phyloP scores from a whole-genome alignment of 441 rosid genomes.

The Gossypium gossypioides region DNA sequence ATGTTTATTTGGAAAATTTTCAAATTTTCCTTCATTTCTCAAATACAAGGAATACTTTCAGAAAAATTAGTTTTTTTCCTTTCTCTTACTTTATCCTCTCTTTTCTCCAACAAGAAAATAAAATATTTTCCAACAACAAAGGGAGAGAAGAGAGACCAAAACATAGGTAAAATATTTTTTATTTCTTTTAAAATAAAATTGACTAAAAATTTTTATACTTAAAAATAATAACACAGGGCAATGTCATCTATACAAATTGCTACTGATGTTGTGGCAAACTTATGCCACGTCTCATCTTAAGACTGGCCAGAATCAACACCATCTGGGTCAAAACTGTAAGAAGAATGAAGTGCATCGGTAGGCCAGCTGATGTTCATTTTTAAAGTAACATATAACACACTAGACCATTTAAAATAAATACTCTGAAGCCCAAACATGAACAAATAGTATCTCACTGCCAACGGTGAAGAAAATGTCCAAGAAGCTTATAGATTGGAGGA shows the following conservation, averaged over 20 bases:
- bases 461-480: background rate
- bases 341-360: background rate
- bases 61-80: background rate
- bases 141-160: background rate
- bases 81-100: background rate
- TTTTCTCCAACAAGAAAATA: background rate
- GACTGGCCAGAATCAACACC: background rate
- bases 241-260: background rate
- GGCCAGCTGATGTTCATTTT: background rate
- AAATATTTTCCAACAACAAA: background rate
- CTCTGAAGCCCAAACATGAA: background rate
- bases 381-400: background rate
- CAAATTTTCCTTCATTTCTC: background rate
- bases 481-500: background rate
- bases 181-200: background rate
- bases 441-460: background rate
- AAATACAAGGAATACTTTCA: background rate
- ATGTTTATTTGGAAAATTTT: background rate
- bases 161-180: background rate
- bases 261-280: background rate
- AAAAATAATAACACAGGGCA: background rate
- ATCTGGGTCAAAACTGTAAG: background rate
- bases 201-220: background rate
- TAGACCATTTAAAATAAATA: background rate
- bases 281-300: background rate